These are phyloP conservation scores for Ceratocystis cubensis DNA, from an alignment of 2,329 filamentous ascomycete genomes.

Conservation along the genomic window DNA sequence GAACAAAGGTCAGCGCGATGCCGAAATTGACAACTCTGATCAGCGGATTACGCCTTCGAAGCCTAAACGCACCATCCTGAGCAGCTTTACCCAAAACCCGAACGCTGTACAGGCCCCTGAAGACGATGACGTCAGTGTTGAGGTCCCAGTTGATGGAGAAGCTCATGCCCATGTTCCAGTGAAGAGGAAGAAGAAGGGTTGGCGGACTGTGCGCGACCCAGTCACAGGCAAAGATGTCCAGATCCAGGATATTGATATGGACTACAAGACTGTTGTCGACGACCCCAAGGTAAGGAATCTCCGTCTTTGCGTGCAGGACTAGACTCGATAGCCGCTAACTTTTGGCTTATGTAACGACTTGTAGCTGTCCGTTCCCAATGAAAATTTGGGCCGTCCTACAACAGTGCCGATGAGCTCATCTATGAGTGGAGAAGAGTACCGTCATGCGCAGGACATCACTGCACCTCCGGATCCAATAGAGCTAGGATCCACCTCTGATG, in stretches of 20 bases:
- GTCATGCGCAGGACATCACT: conserved; percentile 72
- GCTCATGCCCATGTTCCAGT: conserved; percentile 26
- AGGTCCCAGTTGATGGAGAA: conserved; percentile 32
- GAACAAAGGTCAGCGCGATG: conserved; percentile 66
- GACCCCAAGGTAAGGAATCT: conserved; percentile 48
- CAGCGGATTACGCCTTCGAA: not conserved
- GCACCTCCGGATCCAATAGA: conserved; percentile 80
- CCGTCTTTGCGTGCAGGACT: no score
- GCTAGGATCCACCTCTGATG: conserved; percentile 74
- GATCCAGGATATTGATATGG: conserved; percentile 67
- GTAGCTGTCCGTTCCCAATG: conserved; percentile 74
- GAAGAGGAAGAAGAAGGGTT: conserved; percentile 41
- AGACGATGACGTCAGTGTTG: conserved; percentile 22
- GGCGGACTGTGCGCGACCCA: conserved; percentile 68
- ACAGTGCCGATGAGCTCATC: conserved; percentile 56
- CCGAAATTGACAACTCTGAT: conserved; percentile 50
- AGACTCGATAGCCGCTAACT: not conserved
- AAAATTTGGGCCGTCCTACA: conserved; percentile 66
- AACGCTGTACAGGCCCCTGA: conserved; percentile 19
- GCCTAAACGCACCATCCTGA: conserved; percentile 8
- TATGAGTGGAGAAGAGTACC: conserved; percentile 70
- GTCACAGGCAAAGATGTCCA: conserved; percentile 75
- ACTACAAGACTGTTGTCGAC: conserved; percentile 55
- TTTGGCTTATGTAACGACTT: not conserved
- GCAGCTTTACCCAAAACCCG: conserved; percentile 29